Base-by-base conservation (phyloP, 2,329 filamentous ascomycete species). In the Pleoardoris graminearum region DNA sequence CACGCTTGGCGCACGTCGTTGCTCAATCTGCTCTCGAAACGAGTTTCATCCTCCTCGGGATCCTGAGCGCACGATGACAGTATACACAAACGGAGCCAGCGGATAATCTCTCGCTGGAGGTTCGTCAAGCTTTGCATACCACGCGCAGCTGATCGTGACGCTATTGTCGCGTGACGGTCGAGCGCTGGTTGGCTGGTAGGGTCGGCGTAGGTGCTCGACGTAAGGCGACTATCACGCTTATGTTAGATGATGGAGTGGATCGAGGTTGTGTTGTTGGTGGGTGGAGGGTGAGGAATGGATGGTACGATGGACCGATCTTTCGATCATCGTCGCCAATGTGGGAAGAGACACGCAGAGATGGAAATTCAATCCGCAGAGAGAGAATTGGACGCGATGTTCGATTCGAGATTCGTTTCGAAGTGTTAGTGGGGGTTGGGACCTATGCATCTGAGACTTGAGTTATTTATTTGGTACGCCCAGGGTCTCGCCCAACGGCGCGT, bases 111-210 rank as follows among this genome's bases (percentile, higher is more conserved):
- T n/a, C n/a, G n/a, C n/a, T n/a, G n/a, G n/a, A n/a, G n/a, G n/a
- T n/a, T n/a, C n/a, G n/a, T n/a, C n/a, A n/a, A n/a, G n/a, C n/a
- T n/a, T n/a, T n/a, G n/a, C n/a, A n/a, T n/a, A n/a, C n/a, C n/a
- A n/a, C n/a, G n/a, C n/a, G n/a, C n/a, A n/a, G 43, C 43, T 46
- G 43, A 46, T 46, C 43, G 30, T 46, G 43, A 46, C 43, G 43
- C 43, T 35, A 36, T 46, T 10, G 43, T 46, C 30, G 43, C 43
- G 43, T 46, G 43, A 46, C 14, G 19, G 43, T n/a, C 11, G 30
- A 19, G 14, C 30, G 21, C 43, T 36, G 42, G 29, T 35, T 45
- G 17, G 42, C 16, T 25, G 21, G 42, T 5, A 21, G 21, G 30
- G 17, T 4, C 10, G 33, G 3, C 12, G 29, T 11, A 19, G 30